Evolutionary conservation across 2,329 filamentous ascomycete species (phyloP).

Genomic region (Alternaria sp.): DNA sequence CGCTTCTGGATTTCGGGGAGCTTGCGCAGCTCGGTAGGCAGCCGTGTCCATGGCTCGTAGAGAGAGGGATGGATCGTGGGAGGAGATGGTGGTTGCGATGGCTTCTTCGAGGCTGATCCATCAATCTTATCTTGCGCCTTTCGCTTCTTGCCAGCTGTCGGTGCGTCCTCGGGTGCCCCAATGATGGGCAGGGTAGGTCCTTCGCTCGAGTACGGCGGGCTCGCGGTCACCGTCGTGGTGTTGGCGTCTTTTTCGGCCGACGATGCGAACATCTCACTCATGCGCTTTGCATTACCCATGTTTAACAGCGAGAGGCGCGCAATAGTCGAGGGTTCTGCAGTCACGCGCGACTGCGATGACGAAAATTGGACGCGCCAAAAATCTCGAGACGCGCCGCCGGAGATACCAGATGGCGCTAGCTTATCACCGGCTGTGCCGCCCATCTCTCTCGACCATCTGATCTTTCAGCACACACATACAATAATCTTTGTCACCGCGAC

Average conservation of each 20-base stretch:
- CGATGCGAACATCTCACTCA: conserved; percentile 29
- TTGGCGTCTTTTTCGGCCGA: conserved; percentile 12
- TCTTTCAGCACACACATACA: background rate
- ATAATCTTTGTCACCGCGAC: background rate
- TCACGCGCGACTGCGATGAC: background rate
- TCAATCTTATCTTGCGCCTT: conserved; percentile 2
- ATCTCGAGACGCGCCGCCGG: conserved; percentile 10
- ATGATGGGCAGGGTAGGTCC: conserved; percentile 28
- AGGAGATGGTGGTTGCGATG: conserved; percentile 1
- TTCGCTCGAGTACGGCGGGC: conserved; percentile 26
- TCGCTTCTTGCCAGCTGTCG: conserved; percentile 11
- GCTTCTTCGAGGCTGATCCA: background rate
- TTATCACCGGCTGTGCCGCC: conserved; percentile 8
- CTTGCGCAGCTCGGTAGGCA: conserved; percentile 13
- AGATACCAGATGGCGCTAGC: background rate
- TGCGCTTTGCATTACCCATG: conserved; percentile 25
- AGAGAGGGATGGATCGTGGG: conserved; percentile 18
- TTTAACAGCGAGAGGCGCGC: background rate
- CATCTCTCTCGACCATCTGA: background rate
- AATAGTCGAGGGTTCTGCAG: background rate
- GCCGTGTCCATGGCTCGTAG: conserved; percentile 28
- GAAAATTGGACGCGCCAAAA: conserved; percentile 15
- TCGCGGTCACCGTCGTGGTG: conserved; percentile 4
- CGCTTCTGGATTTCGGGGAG: conserved; percentile 5
- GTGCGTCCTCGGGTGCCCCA: background rate